phyloP scores from a whole-genome alignment of 768 basidiomycete genomes.

The Jaapia argillacea region DNA sequence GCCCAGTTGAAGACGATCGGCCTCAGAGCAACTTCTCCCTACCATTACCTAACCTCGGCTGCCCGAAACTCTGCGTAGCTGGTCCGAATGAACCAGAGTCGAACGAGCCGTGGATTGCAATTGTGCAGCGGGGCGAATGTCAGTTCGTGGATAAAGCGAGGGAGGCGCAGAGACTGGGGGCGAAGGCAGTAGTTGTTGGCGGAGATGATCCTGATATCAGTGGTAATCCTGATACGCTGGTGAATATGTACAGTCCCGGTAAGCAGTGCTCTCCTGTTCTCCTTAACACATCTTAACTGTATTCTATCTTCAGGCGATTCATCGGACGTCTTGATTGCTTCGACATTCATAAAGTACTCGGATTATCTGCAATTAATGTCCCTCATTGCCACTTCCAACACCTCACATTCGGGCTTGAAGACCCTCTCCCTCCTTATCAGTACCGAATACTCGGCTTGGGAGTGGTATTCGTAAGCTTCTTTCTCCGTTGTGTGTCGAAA shows the following conservation, averaged over 20 bases:
- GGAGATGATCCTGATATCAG: conserved; percentile 59
- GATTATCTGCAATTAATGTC: conserved; percentile 63
- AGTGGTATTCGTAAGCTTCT: conserved; percentile 78
- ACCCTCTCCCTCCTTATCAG: conserved; percentile 72
- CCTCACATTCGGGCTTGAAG: conserved; percentile 65
- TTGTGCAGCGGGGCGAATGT: conserved; percentile 84
- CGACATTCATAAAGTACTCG: conserved; percentile 81
- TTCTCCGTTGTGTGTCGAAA: not conserved
- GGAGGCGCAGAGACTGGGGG: conserved; percentile 48
- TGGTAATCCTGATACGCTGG: conserved; percentile 64
- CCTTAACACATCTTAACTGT: conserved; percentile 4
- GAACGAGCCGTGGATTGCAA: conserved; percentile 78
- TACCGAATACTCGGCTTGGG: conserved; percentile 76
- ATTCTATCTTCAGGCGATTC: conserved; percentile 53
- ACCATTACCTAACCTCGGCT: conserved; percentile 38
- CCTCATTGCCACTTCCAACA: conserved; percentile 67
- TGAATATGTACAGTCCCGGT: conserved; percentile 94
- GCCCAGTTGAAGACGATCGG: conserved; percentile 23
- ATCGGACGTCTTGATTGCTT: conserved; percentile 73
- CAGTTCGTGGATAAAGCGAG: conserved; percentile 82
- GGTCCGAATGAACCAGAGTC: conserved; percentile 47
- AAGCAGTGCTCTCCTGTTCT: conserved; percentile 13
- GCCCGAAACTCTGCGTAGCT: conserved; percentile 54
- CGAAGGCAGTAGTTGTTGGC: conserved; percentile 86
- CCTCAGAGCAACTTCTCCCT: conserved; percentile 14